These are phyloP conservation scores for Phalaenopsis hybrid DNA, from an alignment of 116 monocot species.

Conservation along the genomic window DNA sequence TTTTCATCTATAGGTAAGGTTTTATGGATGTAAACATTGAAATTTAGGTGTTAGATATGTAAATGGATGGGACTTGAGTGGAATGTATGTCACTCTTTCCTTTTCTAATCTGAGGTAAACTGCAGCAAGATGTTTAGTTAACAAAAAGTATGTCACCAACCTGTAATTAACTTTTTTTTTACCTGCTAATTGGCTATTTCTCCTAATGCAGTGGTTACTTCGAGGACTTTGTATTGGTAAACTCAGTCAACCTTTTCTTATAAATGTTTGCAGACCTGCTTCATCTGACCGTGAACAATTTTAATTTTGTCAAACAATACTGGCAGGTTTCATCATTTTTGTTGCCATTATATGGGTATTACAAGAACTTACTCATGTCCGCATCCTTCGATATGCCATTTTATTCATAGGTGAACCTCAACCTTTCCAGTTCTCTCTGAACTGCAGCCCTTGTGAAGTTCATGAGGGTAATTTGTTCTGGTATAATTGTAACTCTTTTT, in stretches of 20 bases:
- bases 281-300: background rate
- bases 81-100: too few relatives aligned
- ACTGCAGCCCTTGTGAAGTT: background rate
- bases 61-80: too few relatives aligned
- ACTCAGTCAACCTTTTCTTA: background rate
- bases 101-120: background rate
- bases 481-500: background rate
- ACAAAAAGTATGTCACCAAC: background rate
- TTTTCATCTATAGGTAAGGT: too few relatives aligned
- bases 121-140: background rate
- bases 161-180: background rate
- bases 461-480: background rate
- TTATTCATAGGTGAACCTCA: constrained; percentile 67
- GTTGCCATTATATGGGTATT: constrained; percentile 70
- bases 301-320: background rate
- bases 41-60: too few relatives aligned
- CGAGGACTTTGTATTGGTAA: constrained; percentile 86
- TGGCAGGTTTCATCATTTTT: constrained; percentile 74
- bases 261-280: background rate
- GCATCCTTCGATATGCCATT: constrained; percentile 73
- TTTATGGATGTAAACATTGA: too few relatives aligned
- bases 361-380: constrained; percentile 71
- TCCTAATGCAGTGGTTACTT: constrained; percentile 65
- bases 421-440: background rate
- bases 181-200: constrained; percentile 5